phyloP scores from a whole-genome alignment of 768 basidiomycete species.

The Trametes villosa region DNA sequence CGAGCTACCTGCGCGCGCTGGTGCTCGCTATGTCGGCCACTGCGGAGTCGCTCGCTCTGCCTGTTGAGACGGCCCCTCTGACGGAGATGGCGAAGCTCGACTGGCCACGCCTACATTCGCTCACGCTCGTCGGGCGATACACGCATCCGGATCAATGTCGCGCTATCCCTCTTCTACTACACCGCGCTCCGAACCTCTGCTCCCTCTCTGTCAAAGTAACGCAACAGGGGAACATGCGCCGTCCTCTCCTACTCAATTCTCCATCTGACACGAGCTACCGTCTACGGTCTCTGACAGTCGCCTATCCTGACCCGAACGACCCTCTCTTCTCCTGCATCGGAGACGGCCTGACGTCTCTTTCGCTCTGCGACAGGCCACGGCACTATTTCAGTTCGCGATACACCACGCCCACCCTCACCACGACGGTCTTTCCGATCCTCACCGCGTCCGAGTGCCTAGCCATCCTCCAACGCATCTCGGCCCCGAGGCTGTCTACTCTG shows the following conservation, averaged over 20 bases:
- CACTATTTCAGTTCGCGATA: background rate
- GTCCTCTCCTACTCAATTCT: background rate
- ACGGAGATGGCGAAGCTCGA: background rate
- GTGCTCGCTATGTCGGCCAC: background rate
- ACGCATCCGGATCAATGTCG: background rate
- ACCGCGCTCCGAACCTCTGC: background rate
- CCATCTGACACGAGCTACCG: too few species aligned
- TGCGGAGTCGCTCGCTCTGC: background rate
- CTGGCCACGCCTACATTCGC: background rate
- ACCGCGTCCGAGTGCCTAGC: background rate
- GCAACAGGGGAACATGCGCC: background rate
- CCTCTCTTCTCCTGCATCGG: background rate
- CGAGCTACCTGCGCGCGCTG: background rate
- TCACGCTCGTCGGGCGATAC: background rate
- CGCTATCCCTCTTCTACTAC: background rate
- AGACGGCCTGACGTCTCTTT: background rate
- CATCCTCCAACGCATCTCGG: background rate
- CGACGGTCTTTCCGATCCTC: background rate
- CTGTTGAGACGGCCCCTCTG: slow-evolving; percentile 2
- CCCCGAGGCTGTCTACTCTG: background rate
- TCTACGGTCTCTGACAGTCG: background rate
- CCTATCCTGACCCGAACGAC: slow-evolving; percentile 1
- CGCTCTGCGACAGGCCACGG: slow-evolving; percentile 5
- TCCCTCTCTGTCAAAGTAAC: background rate
- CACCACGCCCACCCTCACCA: too few species aligned